phyloP scores from a whole-genome alignment of 106 monocot genomes.

The Triglochin maritima region DNA sequence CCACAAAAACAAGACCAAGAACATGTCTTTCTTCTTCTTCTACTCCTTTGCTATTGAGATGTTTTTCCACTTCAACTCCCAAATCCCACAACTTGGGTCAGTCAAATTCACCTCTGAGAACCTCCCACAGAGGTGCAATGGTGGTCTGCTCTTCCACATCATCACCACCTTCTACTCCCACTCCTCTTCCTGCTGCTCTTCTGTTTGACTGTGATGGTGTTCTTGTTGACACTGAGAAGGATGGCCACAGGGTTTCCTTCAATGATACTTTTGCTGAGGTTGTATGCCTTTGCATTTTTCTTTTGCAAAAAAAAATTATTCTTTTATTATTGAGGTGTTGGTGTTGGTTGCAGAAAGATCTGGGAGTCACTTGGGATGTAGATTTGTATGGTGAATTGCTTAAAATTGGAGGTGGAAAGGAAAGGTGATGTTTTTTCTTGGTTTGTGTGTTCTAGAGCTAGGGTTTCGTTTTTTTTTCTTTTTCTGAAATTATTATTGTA shows the following conservation, averaged over 20 bases:
- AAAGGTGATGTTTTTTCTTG: slow-evolving; percentile 42
- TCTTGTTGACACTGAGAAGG: slow-evolving; percentile 98
- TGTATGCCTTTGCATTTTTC: not conserved
- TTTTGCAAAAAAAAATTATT: not conserved
- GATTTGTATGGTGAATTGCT: slow-evolving; percentile 90
- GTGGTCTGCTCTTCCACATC: slow-evolving; percentile 15
- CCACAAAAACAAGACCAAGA: no score
- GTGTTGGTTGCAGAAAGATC: slow-evolving; percentile 44
- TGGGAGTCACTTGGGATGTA: slow-evolving; percentile 90
- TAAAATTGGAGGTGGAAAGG: slow-evolving; percentile 98
- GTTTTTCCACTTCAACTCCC: no score
- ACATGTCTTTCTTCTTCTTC: no score
- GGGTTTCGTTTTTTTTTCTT: no score
- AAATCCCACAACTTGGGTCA: no score
- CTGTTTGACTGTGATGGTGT: slow-evolving; percentile 97
- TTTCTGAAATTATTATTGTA: no score
- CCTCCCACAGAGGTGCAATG: not conserved
- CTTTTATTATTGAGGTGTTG: not conserved
- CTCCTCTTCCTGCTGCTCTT: slow-evolving; percentile 50
- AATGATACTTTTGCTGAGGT: slow-evolving; percentile 94
- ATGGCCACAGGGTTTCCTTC: slow-evolving; percentile 89
- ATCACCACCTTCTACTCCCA: slow-evolving; percentile 6
- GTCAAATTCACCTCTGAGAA: not conserved
- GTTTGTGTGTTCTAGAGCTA: no score
- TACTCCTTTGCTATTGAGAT: no score